Evolutionary conservation across 441 rosid species (phyloP), one percentile per base, ranked within the genome.

Genomic region (Isatis lusitanica): DNA sequence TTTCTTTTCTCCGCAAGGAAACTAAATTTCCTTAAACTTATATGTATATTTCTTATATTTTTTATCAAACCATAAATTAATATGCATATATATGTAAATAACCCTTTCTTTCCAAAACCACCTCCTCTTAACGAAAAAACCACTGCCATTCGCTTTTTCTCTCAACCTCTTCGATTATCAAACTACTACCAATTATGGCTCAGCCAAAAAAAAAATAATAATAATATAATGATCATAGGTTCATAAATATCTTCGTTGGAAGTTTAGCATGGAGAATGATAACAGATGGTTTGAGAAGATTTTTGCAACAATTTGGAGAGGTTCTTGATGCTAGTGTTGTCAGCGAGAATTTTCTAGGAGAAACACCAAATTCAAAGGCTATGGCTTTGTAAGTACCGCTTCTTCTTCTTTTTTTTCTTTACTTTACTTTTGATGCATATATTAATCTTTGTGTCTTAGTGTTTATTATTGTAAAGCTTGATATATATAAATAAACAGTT

Each of bases 281-380:
- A 18, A 10, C 70, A 2, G 18, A 30, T 4, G 47, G 5, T 13
- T 30, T 76, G 43, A 15, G 1, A 56, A 39, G 2, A 1, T 48
- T 6, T 21, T 76, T 63, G 4, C 1, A 30, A 57, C 9, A 3
- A n/a, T 63, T 16, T 0, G 79, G 79, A 63, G 30, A 63, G 4
- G 50, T 75, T 16, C 1, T 75, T 17, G 9, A 75, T 24, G 79
- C 75, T 46, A 62, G 63, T 63, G 55, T 75, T 63, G 71, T 75
- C 1, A 0, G 1, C 21, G 46, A 70, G 15, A 13, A 17, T 28
- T 9, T 15, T 1, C 31, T 18, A 2, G 43, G 4, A n/a, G 38
- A 30, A 16, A 6, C 6, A 17, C 44, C 39, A 0, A 75, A n/a
- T 46, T 63, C 79, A 0, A 75, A 69, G 74, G 79, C 18, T 75